Evolutionary conservation across 495 filamentous ascomycete species (phyloP).

Genomic region (Penicilliopsis zonata): DNA sequence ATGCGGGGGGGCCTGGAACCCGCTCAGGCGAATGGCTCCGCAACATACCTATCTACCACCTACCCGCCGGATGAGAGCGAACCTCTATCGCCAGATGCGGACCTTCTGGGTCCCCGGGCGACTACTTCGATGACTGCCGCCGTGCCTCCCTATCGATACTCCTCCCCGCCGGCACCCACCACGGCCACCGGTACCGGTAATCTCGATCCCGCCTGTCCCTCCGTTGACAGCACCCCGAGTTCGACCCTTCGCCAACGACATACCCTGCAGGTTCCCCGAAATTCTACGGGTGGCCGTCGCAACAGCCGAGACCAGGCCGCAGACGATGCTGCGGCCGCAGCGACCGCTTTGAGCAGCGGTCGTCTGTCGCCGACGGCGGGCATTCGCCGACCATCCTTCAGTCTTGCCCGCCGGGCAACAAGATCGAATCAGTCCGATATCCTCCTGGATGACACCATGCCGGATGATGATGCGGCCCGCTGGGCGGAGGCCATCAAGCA

Average conservation of each 20-base stretch:
- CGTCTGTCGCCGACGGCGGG: conserved; percentile 72
- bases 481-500: conserved; percentile 91
- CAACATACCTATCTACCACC: conserved; percentile 20
- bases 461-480: conserved; percentile 79
- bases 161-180: conserved; percentile 57
- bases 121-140: too few relatives aligned
- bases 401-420: conserved; percentile 66
- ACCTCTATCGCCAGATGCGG: conserved; percentile 27
- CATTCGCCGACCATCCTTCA: conserved; percentile 67
- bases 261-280: conserved; percentile 73
- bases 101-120: conserved; percentile 24
- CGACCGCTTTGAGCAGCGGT: conserved; percentile 55
- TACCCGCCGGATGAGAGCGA: conserved; percentile 21
- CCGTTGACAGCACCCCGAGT: too few relatives aligned
- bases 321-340: too few relatives aligned
- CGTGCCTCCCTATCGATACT: conserved; percentile 51
- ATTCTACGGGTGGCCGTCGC: conserved; percentile 36
- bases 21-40: conserved; percentile 14
- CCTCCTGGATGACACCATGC: conserved; percentile 68
- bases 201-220: conserved; percentile 30
- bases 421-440: conserved; percentile 75
- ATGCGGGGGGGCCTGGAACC: conserved; percentile 19
- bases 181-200: conserved; percentile 27
- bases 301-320: conserved; percentile 42
- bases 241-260: conserved; percentile 65